Evolutionary conservation across 108 stramenopile species (phyloP), one percentile per base, ranked within the genome.

Genomic region (Skeletonema costatum): DNA sequence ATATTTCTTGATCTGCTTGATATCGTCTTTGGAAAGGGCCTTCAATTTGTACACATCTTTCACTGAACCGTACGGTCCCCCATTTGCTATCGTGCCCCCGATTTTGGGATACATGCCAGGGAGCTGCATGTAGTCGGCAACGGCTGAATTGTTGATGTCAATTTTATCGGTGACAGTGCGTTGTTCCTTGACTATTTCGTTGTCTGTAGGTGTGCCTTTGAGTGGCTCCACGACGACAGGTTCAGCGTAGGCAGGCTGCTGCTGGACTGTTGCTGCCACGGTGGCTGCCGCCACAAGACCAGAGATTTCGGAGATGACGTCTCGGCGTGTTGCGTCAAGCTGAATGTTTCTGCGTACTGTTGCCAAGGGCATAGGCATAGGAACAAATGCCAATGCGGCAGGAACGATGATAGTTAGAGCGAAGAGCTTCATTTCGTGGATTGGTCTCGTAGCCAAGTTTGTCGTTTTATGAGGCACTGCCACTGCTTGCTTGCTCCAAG

Each of bases 11-110:
- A 93, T 88, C 30, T 88, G 30, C 10, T 81, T 72, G 48, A 73
- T 86, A 66, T 93, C 92, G 64, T 89, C 75, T 1, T 50, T 72
- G 32, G 87, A 88, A 16, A 90, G 25, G 14, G 75, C 72, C 14
- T 81, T 76, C 66, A 93, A 89, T 48, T 88, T 89, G 80, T 88
- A 88, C 31, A 93, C 86, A 39, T 93, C 92, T 36, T 76, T 76
- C 0, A 90, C 88, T 2, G 35, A 69, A 35, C 64, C 50, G 76
- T 93, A 90, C 2, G 89, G 92, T 16, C 92, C 89, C 64, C 89
- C 48, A 33, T 64, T 71, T 30, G 92, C 92, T 66, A 97, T 92
- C 60, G 25, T 61, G 10, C 60, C 60, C 14, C 32, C 60, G 3
- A 33, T 16, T 16, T 2, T 16, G 0, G 60, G 60, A 14, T 61